Evolutionary conservation across 2,329 filamentous ascomycete genomes (phyloP).

Genomic region (Pyrenophora graminea): DNA sequence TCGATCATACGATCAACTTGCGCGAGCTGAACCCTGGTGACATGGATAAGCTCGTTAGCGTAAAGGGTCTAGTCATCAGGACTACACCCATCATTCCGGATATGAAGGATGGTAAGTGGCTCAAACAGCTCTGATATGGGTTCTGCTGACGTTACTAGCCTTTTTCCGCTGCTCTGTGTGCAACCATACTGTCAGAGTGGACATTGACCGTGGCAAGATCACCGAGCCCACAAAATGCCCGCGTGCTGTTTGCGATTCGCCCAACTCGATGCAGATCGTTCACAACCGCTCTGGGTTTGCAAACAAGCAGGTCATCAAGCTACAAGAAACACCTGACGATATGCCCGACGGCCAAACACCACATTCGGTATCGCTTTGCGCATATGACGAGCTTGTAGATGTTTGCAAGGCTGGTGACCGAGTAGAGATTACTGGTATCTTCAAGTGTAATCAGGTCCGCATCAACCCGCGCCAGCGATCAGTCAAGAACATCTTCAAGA

Average conservation of each 20-base stretch:
- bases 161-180: constrained; percentile 97
- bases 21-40: constrained; percentile 94
- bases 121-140: not conserved
- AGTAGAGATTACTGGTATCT: constrained; percentile 94
- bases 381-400: constrained; percentile 96
- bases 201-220: constrained; percentile 94
- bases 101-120: constrained; percentile 77
- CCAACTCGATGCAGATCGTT: constrained; percentile 97
- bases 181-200: constrained; percentile 86
- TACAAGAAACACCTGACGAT: constrained; percentile 95
- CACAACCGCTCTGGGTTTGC: constrained; percentile 95
- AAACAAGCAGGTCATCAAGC: constrained; percentile 98
- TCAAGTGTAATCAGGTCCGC: constrained; percentile 90
- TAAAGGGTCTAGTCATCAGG: constrained; percentile 95
- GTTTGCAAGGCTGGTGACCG: constrained; percentile 97
- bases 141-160: constrained; percentile 54
- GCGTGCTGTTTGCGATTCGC: constrained; percentile 75
- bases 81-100: constrained; percentile 96
- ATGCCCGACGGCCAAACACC: constrained; percentile 96
- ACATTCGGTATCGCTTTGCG: constrained; percentile 93
- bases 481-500: constrained; percentile 96
- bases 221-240: constrained; percentile 91
- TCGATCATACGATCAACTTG: constrained; percentile 86
- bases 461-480: constrained; percentile 91
- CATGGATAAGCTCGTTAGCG: constrained; percentile 92